Base-by-base conservation (phyloP, 2,329 filamentous ascomycete species). In the Colletotrichum lini region DNA sequence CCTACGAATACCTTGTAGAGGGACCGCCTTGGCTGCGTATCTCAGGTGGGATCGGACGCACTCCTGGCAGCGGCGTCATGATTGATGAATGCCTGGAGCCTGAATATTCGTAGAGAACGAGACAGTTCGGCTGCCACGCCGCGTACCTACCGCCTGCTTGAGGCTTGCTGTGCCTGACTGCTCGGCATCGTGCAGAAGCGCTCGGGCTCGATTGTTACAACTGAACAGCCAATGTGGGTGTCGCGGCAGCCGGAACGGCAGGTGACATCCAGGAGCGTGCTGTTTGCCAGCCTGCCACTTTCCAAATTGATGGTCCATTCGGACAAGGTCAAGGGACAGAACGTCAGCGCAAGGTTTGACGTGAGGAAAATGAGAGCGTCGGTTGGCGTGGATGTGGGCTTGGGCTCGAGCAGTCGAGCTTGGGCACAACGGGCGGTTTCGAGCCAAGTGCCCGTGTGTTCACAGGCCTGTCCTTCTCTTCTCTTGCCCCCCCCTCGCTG, bases 211-310 rank as follows among this genome's bases (percentile, higher is more conserved):
- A 57, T 62, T 45, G 50, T 61, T 50, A 47, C 50, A n/a, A 23
- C 30, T 70, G 56, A 38, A 70, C 35, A 49, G 30, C 23, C 62
- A 23, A 38, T 57, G 26, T 71, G 44, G 57, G 57, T 42, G 50
- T 67, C 57, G 68, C 64, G 68, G 64, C 67, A 71, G 68, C 65
- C 68, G 64, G 68, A 65, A 67, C 68, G 50, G 68, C 40, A 47
- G 60, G 64, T 58, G 57, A 57, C 62, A 57, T 58, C 62, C 57
- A 71, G 68, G 68, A 62, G 68, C 49, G 26, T 67, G 52, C 58
- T 63, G 35, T 18, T 71, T 57, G 38, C 50, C 50, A 63, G 67
- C 57, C 63, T 53, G 64, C 68, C 64, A 71, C 68, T 71, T 57
- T 57, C 57, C 44, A 62, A 63, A 67, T 70, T 71, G 68, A 63